Evolutionary conservation across 345 rosid genomes (phyloP).

Genomic region (Dovyalis caffra): DNA sequence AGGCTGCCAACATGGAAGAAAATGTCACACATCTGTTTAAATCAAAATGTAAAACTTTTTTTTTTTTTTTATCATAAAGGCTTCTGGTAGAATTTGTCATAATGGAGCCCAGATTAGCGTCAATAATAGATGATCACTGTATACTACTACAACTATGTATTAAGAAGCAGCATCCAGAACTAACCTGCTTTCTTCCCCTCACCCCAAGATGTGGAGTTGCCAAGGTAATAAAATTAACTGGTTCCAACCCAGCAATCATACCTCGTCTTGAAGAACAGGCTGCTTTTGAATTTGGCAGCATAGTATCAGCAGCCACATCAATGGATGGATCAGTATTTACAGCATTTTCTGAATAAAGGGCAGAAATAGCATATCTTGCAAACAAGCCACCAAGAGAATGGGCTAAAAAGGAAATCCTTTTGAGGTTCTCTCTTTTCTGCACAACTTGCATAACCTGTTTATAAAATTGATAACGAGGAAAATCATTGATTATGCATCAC

Average conservation of each 20-base stretch:
- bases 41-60: too few relatives aligned
- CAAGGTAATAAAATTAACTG: slow-evolving; percentile 88
- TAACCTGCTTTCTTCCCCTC: slow-evolving; percentile 95
- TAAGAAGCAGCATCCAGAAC: slow-evolving; percentile 27
- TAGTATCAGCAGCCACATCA: slow-evolving; percentile 30
- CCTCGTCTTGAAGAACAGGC: slow-evolving; percentile 39
- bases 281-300: slow-evolving; percentile 29
- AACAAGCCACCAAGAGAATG: slow-evolving; percentile 98
- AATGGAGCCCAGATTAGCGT: neutral
- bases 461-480: slow-evolving; percentile 12
- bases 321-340: slow-evolving; percentile 23
- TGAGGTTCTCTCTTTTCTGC: slow-evolving; percentile 62
- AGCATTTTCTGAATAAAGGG: slow-evolving; percentile 57
- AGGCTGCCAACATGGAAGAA: too few relatives aligned
- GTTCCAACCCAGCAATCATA: slow-evolving; percentile 83
- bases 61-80: too few relatives aligned
- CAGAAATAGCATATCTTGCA: slow-evolving; percentile 83
- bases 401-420: slow-evolving; percentile 86
- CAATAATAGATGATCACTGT: neutral
- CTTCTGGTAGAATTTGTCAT: too few relatives aligned
- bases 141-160: neutral
- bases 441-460: slow-evolving; percentile 72
- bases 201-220: slow-evolving; percentile 99
- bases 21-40: too few relatives aligned
- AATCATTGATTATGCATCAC: slow-evolving; percentile 6